Base-by-base conservation (phyloP, 75 land plant species). In the Selaginella moellendorffii region DNA sequence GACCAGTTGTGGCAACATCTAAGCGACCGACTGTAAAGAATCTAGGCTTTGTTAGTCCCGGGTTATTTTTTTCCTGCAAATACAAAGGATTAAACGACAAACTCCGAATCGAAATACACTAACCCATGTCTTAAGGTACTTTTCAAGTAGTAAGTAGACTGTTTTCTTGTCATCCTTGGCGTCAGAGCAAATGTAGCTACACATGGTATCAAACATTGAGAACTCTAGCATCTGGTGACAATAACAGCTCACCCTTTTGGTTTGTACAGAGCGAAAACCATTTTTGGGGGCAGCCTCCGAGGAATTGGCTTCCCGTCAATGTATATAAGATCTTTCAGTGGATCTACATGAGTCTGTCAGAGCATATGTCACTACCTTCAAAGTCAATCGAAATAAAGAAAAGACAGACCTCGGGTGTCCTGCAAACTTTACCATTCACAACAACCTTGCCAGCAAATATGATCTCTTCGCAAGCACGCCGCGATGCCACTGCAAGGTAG, bases 1-100 rank as follows among this genome's bases (percentile, higher is more conserved):
- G 77, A 17, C 99, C 99, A 64, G 91, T 80, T n/a, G 99, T 95
- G 22, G 88, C 91, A 82, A 95, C 99, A 81, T 95, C 99, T 51
- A 95, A 83, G 1, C 99, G 85, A 25, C 99, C 99, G 31, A 95
- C 99, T 54, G 99, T 95, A 30, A 90, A 95, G 20, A 95, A 64
- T 30, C 99, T 73, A 30, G 97, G 99, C 72, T 79, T 83, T 63
- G 75, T 85, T 28, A 74, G 2, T 54, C 91, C 91, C 21, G 84
- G 81, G 76, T 90, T 78, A 26, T 66, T 73, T 72, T 79, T 76
- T 52, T 65, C 76, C 99, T 95, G 80, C 12, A 65, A 66, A 17
- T 36, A 5, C 5, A 36, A 21, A 68, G 62, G 24, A 53, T 51
- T 24, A 2, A 24, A 19, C 63, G n/a, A n/a, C n/a, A n/a, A 36